Base-by-base conservation (phyloP, 257 asterid genomes). In the Ligustrum vulgare region DNA sequence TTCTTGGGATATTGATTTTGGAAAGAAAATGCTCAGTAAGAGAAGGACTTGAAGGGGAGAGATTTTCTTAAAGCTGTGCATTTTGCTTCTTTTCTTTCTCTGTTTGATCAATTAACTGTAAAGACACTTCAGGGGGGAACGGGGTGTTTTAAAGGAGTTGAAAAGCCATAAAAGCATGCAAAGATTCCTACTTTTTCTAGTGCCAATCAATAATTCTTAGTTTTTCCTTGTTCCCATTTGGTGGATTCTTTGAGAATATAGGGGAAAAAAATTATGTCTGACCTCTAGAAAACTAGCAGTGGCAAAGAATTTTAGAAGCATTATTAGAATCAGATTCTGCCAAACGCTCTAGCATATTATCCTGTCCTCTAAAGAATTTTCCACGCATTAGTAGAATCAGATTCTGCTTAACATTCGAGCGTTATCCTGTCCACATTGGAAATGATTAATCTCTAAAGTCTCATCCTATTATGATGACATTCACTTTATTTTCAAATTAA, bases 61-160 rank as follows among this genome's bases (percentile, higher is more conserved):
- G 54, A 75, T 43, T 79, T 81, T 87, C 74, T 80, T 87, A 82
- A 81, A 79, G 58, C 66, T 71, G 56, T 83, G 73, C 87, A 89
- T 82, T 72, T 39, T 45, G 8, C 18, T 7, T 35, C 23, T 65
- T 45, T 41, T 16, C 75, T n/a, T 22, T 47, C 51, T 6, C 22
- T 67, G n/a, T 41, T 18, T 76, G n/a, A 70, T 82, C 60, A 54
- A 75, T 75, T 60, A 20, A 45, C 25, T n/a, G 18, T 35, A 65
- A 1, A 45, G 69, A 31, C 41, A 25, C 22, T 16, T 60, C 34
- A 9, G 20, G 22, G 45, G 45, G 32, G 45, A 7, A 15, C 12
- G 16, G 71, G 10, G 65, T 35, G 67, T 22, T 39, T 71, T 51
- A 69, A 39, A 71, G 66, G 77, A 36, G 75, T 37, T 34, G 65